Conservation (phyloP, 768 basidiomycete genomes). For the Trametes elegans region DNA sequence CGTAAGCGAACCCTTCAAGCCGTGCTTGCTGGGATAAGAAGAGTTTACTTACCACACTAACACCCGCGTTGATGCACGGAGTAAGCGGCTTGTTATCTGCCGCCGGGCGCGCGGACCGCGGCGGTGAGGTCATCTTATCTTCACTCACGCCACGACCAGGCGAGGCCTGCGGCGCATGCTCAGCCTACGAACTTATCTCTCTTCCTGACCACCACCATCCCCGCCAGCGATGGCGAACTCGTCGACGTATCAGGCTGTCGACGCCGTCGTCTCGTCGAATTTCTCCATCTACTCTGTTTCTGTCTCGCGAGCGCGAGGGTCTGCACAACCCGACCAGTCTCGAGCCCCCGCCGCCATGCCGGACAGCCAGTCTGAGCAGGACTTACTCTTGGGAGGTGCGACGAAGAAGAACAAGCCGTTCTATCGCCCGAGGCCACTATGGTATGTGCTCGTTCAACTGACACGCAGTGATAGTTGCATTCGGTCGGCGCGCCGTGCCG, state of each 20-base stretch:
- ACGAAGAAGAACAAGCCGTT: conserved; percentile 41
- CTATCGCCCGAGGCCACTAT: conserved; percentile 49
- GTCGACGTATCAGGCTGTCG: conserved; percentile 22
- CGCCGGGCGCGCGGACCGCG: not conserved
- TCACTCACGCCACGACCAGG: not conserved
- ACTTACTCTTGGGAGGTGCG: conserved; percentile 31
- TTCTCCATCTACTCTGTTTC: conserved; percentile 25
- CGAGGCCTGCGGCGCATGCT: not conserved
- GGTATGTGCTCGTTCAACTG: too few relatives aligned
- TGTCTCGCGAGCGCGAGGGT: conserved; percentile 18
- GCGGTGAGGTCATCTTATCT: conserved; percentile 20
- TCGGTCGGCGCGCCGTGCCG: too few relatives aligned
- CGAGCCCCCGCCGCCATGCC: not conserved
- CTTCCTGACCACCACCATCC: conserved; percentile 8
- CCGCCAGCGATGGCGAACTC: conserved; percentile 16
- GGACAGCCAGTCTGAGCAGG: conserved; percentile 26
- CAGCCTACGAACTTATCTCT: not conserved
- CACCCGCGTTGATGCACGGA: not conserved
- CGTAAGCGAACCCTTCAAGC: not conserved
- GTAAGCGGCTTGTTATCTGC: not conserved
- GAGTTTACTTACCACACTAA: not conserved
- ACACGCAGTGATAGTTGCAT: too few relatives aligned
- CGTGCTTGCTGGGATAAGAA: not conserved
- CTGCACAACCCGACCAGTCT: not conserved
- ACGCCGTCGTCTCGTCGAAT: conserved; percentile 26